These are phyloP conservation scores for Funneliformis mosseae DNA, from an alignment of 192 early-diverging fungal species.

Conservation along the genomic window DNA sequence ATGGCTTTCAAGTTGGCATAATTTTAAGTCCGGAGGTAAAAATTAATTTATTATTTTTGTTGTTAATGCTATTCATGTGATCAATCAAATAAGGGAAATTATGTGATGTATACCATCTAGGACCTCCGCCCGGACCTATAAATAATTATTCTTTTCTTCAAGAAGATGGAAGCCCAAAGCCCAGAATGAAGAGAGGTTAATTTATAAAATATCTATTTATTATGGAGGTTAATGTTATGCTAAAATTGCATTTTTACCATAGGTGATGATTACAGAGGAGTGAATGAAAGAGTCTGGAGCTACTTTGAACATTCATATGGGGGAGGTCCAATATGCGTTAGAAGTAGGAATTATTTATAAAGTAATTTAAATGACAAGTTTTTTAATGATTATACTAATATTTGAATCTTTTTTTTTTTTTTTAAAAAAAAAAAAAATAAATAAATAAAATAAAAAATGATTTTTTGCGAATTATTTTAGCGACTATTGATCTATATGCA, in stretches of 20 bases:
- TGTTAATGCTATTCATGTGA: neutral
- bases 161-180: constrained; percentile 43
- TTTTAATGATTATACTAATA: neutral
- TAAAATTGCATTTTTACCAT: neutral
- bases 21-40: constrained; percentile 47
- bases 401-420: neutral
- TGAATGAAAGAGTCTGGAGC: constrained; percentile 41
- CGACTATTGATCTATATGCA: neutral
- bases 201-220: neutral
- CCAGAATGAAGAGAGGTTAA: constrained; percentile 46
- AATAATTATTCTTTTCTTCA: constrained; percentile 43
- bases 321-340: constrained; percentile 45
- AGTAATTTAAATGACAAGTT: too few species aligned
- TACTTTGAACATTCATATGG: constrained; percentile 45
- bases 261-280: constrained; percentile 46
- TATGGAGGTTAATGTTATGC: too few species aligned
- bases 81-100: neutral
- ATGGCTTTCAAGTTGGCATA: constrained; percentile 46
- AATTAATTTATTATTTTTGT: neutral
- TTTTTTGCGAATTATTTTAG: neutral
- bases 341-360: constrained; percentile 34
- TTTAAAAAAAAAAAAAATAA: neutral
- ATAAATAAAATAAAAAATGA: too few species aligned
- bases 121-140: constrained; percentile 42
- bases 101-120: constrained; percentile 20